Percentiles rank a stretch among this genome's conserved stretches.
Evolutionary conservation across 257 asterid genomes (phyloP).

Genomic region (Solanum stenotomum): DNA sequence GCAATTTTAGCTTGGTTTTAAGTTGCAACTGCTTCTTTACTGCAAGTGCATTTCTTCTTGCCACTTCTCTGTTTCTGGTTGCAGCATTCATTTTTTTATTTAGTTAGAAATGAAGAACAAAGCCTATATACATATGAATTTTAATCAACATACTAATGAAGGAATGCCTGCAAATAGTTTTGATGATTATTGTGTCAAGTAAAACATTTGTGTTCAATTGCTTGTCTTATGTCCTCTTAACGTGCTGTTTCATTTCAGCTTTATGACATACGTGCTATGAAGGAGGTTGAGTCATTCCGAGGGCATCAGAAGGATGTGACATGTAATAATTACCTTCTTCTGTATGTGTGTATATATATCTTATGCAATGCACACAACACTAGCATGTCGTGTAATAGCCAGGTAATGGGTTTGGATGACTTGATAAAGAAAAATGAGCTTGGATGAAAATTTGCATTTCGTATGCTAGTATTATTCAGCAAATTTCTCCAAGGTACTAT

Average conservation of each 20-base stretch:
- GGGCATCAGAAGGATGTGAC: constrained; percentile 97
- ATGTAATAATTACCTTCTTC: constrained; percentile 29
- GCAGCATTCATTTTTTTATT: background rate
- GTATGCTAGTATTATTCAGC: background rate
- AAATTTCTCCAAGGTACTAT: background rate
- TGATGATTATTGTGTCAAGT: background rate
- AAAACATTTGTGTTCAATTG: background rate
- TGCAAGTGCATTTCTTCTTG: background rate
- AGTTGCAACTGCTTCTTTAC: background rate
- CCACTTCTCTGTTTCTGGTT: background rate
- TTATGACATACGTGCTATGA: constrained; percentile 97
- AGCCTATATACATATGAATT: background rate
- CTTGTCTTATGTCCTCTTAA: constrained; percentile 2
- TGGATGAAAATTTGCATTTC: background rate
- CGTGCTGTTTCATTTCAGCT: constrained; percentile 41
- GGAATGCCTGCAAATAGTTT: background rate
- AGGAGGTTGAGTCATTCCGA: constrained; percentile 95
- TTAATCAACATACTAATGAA: background rate
- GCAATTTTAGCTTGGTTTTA: background rate
- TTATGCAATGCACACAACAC: background rate
- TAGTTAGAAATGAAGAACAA: background rate
- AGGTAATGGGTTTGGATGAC: background rate
- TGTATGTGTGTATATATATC: background rate
- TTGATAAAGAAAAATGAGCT: background rate
- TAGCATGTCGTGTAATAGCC: background rate